A percentile compares a stretch with the other conserved stretches of the same genome.
phyloP scores from a whole-genome alignment of 1,139 yeast species.

The Pichia sp. region DNA sequence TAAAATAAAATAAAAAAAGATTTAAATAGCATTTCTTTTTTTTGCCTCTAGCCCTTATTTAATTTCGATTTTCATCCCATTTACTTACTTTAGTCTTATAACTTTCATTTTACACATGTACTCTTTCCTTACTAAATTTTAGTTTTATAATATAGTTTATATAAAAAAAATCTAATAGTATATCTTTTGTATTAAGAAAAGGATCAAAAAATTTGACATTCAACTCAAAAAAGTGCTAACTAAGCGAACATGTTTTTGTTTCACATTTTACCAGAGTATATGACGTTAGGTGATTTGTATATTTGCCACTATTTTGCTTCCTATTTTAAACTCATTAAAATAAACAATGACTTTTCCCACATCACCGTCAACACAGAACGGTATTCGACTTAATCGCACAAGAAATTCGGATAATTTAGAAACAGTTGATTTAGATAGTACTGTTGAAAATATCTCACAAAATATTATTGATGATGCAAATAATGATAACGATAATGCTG shows the following conservation, averaged over 20 bases:
- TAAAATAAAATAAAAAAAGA: neutral
- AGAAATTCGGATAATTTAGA: neutral
- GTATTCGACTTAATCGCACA: neutral
- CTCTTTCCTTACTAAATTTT: conserved; percentile 6
- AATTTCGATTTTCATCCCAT: neutral
- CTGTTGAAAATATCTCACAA: too few species aligned
- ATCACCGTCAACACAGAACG: neutral
- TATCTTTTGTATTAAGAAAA: too few species aligned
- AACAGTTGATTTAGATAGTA: too few species aligned
- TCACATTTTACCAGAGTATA: too few species aligned
- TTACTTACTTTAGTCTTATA: neutral
- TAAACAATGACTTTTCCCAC: neutral
- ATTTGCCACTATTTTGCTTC: too few species aligned
- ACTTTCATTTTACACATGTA: conserved; percentile 1
- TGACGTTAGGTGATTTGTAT: too few species aligned
- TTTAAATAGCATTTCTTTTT: neutral
- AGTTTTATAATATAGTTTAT: conserved; percentile 1
- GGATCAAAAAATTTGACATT: too few species aligned
- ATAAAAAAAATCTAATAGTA: neutral
- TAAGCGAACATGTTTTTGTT: too few species aligned
- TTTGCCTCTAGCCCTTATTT: neutral
- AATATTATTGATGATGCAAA: neutral
- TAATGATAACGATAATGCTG: neutral
- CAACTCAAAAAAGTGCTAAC: too few species aligned
- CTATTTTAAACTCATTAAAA: too few species aligned